These are phyloP conservation scores for Zarea fungicola DNA, from an alignment of 2,329 filamentous ascomycete species.

Conservation along the genomic window DNA sequence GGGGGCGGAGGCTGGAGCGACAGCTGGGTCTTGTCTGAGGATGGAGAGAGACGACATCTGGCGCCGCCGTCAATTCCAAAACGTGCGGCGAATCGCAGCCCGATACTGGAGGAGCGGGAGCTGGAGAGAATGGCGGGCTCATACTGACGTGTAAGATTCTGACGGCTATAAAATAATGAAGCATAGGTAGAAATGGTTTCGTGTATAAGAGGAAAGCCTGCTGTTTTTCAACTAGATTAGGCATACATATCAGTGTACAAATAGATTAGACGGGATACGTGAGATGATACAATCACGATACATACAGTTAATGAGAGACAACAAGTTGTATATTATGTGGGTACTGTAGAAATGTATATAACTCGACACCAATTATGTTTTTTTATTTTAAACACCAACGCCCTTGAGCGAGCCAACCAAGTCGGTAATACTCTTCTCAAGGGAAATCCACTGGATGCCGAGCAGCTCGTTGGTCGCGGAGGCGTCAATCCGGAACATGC, in stretches of 20 bases:
- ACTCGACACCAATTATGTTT: no score
- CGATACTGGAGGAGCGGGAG: conserved; percentile 20
- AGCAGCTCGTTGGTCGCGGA: conserved; percentile 53
- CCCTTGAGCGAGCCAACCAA: conserved; percentile 58
- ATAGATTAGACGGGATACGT: not conserved
- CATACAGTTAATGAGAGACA: not conserved
- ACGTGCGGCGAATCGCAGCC: conserved; percentile 16
- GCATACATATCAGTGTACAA: not conserved
- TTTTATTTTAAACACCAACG: conserved; percentile 22
- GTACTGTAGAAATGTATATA: not conserved
- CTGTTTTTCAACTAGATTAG: not conserved
- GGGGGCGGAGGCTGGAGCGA: conserved; percentile 17
- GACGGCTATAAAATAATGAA: not conserved
- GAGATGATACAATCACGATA: not conserved
- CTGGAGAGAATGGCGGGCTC: conserved; percentile 22
- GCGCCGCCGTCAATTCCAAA: not conserved
- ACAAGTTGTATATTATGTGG: no score
- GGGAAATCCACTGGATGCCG: conserved; percentile 54
- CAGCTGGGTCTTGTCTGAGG: conserved; percentile 21
- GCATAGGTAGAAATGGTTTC: not conserved
- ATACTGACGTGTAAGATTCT: conserved; percentile 17
- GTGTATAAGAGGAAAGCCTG: not conserved
- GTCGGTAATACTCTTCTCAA: conserved; percentile 60
- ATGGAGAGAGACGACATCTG: conserved; percentile 20
- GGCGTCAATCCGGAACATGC: conserved; percentile 53